These are phyloP conservation scores for Yarrowia osloensis DNA, from an alignment of 805 yeast genomes.

Conservation along the genomic window DNA sequence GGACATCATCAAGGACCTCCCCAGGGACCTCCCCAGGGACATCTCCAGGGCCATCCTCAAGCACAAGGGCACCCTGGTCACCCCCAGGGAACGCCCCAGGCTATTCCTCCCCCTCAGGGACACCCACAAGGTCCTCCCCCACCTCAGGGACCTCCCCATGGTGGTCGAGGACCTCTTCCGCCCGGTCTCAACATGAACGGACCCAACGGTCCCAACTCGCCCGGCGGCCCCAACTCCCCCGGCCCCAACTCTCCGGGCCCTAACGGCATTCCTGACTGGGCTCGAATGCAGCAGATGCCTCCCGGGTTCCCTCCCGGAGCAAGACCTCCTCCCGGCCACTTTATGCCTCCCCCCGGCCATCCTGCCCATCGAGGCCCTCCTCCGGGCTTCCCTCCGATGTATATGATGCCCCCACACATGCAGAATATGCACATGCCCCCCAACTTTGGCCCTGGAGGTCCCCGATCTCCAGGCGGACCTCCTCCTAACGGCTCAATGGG, in stretches of 20 bases:
- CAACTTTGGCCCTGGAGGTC: conserved; percentile 28
- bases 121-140: conserved; percentile 19
- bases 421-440: conserved; percentile 23
- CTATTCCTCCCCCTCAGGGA: neutral
- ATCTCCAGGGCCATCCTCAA: conserved; percentile 1
- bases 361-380: conserved; percentile 21
- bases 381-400: conserved; percentile 29
- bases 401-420: conserved; percentile 29
- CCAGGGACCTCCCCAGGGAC: neutral
- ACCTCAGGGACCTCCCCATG: conserved; percentile 18
- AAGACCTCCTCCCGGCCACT: conserved; percentile 19
- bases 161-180: neutral
- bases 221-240: conserved; percentile 4
- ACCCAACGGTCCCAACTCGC: neutral
- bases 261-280: conserved; percentile 13
- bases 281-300: conserved; percentile 20
- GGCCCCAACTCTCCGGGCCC: conserved; percentile 17
- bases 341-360: conserved; percentile 17
- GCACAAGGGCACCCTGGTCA: neutral
- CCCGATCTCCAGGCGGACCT: conserved; percentile 20
- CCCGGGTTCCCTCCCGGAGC: conserved; percentile 23
- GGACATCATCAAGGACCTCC: neutral
- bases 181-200: neutral
- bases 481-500: neutral
- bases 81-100: neutral